Conservation (phyloP, 1,139 yeast genomes). For the Candida smagusa region DNA sequence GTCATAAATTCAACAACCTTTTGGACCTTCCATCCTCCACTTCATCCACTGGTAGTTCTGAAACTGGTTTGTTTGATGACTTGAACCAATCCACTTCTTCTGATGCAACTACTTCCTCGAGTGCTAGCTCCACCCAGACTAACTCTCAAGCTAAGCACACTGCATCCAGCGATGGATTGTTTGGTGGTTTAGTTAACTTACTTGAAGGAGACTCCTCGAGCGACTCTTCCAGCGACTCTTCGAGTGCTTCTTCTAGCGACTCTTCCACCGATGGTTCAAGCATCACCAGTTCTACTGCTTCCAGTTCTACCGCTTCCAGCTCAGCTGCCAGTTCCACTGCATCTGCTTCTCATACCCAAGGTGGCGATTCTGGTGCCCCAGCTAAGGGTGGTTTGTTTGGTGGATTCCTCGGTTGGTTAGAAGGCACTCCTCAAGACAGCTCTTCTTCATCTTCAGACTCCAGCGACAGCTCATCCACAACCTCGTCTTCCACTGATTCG, state of each 20-base stretch:
- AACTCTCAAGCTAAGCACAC: no score
- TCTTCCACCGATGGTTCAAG: neutral
- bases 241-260: neutral
- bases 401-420: neutral
- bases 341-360: neutral
- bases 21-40: conserved; percentile 1
- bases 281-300: neutral
- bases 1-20: no score
- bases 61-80: neutral
- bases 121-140: neutral
- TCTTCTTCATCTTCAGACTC: conserved; percentile 1
- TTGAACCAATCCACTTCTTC: conserved; percentile 1
- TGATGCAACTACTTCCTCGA: conserved; percentile 5
- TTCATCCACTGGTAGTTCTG: neutral
- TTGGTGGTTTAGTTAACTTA: neutral
- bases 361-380: neutral
- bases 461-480: conserved; percentile 1
- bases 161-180: neutral
- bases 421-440: neutral
- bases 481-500: conserved; percentile 1
- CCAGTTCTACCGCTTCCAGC: conserved; percentile 1
- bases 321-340: neutral
- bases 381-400: neutral
- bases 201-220: neutral
- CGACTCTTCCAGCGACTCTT: neutral